Percentiles rank a stretch among this genome's conserved stretches.
Conservation (phyloP, 208 protist genomes). For the Leishmania gerbilli region DNA sequence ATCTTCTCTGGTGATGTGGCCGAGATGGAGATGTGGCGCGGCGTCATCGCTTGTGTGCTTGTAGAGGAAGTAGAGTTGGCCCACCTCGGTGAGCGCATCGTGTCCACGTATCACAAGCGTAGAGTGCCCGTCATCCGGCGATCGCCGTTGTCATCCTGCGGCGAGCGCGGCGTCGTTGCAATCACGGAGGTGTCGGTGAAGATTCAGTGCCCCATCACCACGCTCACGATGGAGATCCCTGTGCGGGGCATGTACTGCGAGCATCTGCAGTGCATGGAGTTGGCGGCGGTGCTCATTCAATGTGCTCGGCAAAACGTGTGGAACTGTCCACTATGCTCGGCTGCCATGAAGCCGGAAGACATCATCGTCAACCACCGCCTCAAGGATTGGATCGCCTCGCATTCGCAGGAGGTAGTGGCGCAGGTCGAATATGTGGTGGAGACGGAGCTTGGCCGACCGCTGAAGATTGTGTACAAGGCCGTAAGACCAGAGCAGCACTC, state of each 20-base stretch:
- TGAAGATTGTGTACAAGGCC: constrained; percentile 14
- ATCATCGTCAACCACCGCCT: constrained; percentile 80
- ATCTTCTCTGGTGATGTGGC: constrained; percentile 48
- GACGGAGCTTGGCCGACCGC: constrained; percentile 13
- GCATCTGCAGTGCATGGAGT: constrained; percentile 86
- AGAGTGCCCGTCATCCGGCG: neutral
- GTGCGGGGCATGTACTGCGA: constrained; percentile 67
- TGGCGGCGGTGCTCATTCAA: constrained; percentile 56
- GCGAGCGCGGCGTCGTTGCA: constrained; percentile 32
- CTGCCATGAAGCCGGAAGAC: constrained; percentile 53
- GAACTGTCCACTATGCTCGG: constrained; percentile 85
- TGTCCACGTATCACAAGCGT: constrained; percentile 37
- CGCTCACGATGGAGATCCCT: constrained; percentile 56
- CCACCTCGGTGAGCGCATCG: constrained; percentile 42
- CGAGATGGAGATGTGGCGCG: constrained; percentile 69
- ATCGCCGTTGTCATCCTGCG: neutral
- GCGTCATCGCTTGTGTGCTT: constrained; percentile 70
- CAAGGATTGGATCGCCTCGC: constrained; percentile 59
- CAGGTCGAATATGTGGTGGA: constrained; percentile 75
- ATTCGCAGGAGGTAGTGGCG: constrained; percentile 25
- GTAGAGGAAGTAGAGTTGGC: constrained; percentile 51
- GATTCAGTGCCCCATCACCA: constrained; percentile 72
- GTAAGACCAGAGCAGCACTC: neutral
- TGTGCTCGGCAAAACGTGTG: constrained; percentile 75
- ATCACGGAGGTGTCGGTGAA: constrained; percentile 57